Base-by-base conservation (phyloP, 2,329 filamentous ascomycete species). In the Scedosporium boydii region DNA sequence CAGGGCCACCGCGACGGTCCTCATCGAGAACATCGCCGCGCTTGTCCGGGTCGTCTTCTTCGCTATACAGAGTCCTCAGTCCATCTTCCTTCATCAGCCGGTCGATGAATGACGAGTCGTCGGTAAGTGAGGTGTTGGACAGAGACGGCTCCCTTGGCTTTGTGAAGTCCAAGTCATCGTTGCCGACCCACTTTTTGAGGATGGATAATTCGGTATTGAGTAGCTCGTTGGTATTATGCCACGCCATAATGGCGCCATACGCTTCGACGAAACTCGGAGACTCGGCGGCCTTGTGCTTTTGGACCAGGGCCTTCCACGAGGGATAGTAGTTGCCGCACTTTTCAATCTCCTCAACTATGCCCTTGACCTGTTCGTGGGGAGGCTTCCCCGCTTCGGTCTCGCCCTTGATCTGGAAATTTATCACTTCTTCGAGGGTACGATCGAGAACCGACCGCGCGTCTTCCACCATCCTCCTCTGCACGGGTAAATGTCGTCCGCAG, bases 191-290 rank as follows among this genome's bases (percentile, higher is more conserved):
- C 66, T 89, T 92, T 74, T 95, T 93, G 66, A 99, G 76, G 66
- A 98, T 93, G 14, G 87, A 87, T 64, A 99, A 83, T 73, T 99
- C 91, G 2, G 91, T 96, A 73, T 96, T 96, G 80, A 99, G 98
- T 71, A 96, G 86, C 71, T 93, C 87, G 38, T 93, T 97, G 60
- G 93, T 97, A 75, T 98, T 99, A 79, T 96, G 89, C 95, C 95
- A 99, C 3, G 93, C 88, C 65, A 96, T 86, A 67, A 99, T 88
- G 58, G 93, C 89, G 71, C 96, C 90, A 70, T 89, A 95, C 29
- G 91, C 91, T 65, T 93, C 88, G 65, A 84, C 82, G 75, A 93
- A 99, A 34, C 87, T 83, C 34, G 85, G 81, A 1, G 92, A 96
- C 29, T 85, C 87, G 60, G 91, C 90, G 48, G 88, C 78, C 26